Evolutionary conservation across 2,329 filamentous ascomycete species (phyloP), one percentile per base, ranked within the genome.

Genomic region (Hymenoscyphus linearis): DNA sequence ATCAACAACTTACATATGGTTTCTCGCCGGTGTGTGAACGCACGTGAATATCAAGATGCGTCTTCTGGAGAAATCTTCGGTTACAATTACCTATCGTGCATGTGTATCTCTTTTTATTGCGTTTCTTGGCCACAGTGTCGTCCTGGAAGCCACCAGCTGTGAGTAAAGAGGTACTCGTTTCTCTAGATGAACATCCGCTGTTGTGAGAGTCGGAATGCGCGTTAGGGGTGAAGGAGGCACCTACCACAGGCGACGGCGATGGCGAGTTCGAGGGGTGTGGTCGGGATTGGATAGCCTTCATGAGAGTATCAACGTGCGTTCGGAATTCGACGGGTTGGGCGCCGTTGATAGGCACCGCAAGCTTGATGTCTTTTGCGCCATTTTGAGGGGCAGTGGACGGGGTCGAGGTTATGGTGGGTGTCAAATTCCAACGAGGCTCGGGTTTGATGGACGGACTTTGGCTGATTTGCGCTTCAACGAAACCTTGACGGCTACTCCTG

Each of bases 31-130:
- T 96, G 75, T 99, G 95, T 4, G 89, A 88, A 66, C 93, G 84
- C 53, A 85, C 86, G 74, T 99, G 95, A 55, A 96, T 97, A 64
- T 95, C 89, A 12, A 97, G 82, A 69, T 98, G 93, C 1, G 93
- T 96, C 76, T 93, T 96, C 72, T 98, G 93, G 62, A 85, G 85
- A 74, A 97, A 98, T 64, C 83, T 85, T 78, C 95, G 96, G 68
- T 81, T 80, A 74, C 93, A 98, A 47, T 84, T 84, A 7, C 85
- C 82, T 44, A 91, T 81, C 22, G 81, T 82, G 76, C 95, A 99
- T 18, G 83, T 77, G 73, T 93, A 92, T 69, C 86, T 79, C 74
- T 86, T 95, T 69, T 65, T 75, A 25, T 66, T 44, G 50, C 58
- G 36, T 34, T 66, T 63, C 16, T 44, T 37, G 18, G 35, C 54